Base-by-base conservation (phyloP, 2,329 filamentous ascomycete genomes). In the Chaetomiaceae sp. region DNA sequence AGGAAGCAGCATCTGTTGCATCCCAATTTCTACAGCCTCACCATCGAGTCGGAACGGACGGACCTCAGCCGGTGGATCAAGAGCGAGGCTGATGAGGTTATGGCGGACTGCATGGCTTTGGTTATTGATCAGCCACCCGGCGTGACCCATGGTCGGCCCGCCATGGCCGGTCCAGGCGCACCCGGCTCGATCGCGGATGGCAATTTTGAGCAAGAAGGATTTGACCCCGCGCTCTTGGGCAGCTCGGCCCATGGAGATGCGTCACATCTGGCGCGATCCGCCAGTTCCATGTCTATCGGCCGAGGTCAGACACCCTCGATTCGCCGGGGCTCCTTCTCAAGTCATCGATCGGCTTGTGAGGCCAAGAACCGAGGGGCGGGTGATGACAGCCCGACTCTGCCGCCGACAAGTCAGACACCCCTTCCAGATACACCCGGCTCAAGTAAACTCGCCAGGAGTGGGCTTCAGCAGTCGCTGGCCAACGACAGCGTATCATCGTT, bases 11-110 rank as follows among this genome's bases (percentile, higher is more conserved):
- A 93, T 67, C 68, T 89, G 5, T 70, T 93, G 14, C 88, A 93
- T 64, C 85, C 87, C n/a, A 91, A 91, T 65, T 92, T 93, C 66
- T 91, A 88, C 64, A 85, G 78, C 33, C 75, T 87, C 39, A 92
- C 87, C 0, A 77, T 88, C 42, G 88, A 93, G 55, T 86, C 88
- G 2, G 88, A 93, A 65, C 80, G 90, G 63, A 83, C 77, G 0
- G 87, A 93, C 61, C 77, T 82, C 54, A 83, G 85, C 37, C 81
- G 87, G 45, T 93, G 86, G 85, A 79, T 89, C 61, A 89, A 87
- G 59, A 86, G 84, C 59, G 87, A 91, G 57, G 82, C 87, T 7
- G 81, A 87, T 1, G 88, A 92, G 65, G 83, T 93, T 2, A 85
- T 91, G 1, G 85, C 86, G 2, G 83, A 89, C 58, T 93, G 89